Conservation (phyloP, 1,139 yeast genomes). For the Trichomonascaceae sp. region DNA sequence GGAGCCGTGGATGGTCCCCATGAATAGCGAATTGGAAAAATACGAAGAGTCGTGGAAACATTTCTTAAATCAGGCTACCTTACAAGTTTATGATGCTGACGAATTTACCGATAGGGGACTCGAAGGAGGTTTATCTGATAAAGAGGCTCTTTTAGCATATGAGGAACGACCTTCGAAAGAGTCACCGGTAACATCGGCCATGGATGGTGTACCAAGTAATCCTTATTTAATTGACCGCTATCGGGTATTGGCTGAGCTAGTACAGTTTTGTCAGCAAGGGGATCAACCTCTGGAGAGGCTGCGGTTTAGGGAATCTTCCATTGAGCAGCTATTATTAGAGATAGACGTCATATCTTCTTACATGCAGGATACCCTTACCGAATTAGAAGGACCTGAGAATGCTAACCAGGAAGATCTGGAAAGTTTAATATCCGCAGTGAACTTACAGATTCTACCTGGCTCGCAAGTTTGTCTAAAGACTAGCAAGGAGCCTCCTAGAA, state of each 20-base stretch:
- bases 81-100: slow-evolving; percentile 12
- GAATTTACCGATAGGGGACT: slow-evolving; percentile 44
- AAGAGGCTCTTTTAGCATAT: neutral
- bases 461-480: neutral
- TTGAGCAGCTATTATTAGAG: neutral
- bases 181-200: slow-evolving; percentile 22
- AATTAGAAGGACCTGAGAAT: slow-evolving; percentile 10
- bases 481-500: neutral
- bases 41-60: slow-evolving; percentile 55
- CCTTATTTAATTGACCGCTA: slow-evolving; percentile 34
- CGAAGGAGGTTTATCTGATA: neutral
- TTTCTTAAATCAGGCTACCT: slow-evolving; percentile 66
- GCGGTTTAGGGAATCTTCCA: neutral
- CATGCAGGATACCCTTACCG: neutral
- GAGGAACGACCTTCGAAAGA: slow-evolving; percentile 23
- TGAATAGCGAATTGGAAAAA: slow-evolving; percentile 61
- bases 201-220: slow-evolving; percentile 30
- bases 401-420: slow-evolving; percentile 8
- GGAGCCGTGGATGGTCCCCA: slow-evolving; percentile 69
- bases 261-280: slow-evolving; percentile 21
- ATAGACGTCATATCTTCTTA: neutral
- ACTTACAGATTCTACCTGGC: neutral
- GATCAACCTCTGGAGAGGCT: neutral
- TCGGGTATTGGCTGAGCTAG: slow-evolving; percentile 29
- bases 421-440: neutral